Evolutionary conservation across 805 yeast species (phyloP).

Genomic region (Metschnikowia picachoensis): DNA sequence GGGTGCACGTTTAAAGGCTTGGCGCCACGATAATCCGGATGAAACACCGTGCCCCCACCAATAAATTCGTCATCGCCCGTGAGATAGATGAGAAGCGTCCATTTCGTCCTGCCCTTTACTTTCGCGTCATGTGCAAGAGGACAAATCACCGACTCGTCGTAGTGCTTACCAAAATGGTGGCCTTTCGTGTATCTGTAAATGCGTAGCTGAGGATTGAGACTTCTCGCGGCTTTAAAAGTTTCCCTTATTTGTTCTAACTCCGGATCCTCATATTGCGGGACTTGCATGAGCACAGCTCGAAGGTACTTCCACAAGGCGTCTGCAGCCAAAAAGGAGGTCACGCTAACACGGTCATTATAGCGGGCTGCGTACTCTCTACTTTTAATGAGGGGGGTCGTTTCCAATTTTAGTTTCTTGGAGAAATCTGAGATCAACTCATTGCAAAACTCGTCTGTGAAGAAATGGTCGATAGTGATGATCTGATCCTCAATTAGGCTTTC

Average conservation of each 20-base stretch:
- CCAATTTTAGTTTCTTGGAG: constrained; percentile 21
- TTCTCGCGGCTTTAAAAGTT: constrained; percentile 38
- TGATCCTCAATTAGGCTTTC: constrained; percentile 31
- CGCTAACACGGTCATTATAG: constrained; percentile 47
- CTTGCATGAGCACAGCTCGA: constrained; percentile 24
- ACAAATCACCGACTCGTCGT: constrained; percentile 52
- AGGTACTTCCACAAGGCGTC: constrained; percentile 43
- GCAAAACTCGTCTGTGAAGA: constrained; percentile 36
- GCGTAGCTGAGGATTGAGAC: constrained; percentile 54
- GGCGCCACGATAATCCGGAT: constrained; percentile 26
- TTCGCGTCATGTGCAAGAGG: constrained; percentile 23
- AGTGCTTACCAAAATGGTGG: constrained; percentile 58
- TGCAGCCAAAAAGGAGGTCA: constrained; percentile 38
- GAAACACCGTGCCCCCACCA: constrained; percentile 61
- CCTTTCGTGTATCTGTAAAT: constrained; percentile 53
- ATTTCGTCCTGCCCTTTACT: constrained; percentile 41
- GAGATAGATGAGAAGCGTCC: constrained; percentile 58
- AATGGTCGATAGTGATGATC: constrained; percentile 38
- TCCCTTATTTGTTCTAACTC: constrained; percentile 20
- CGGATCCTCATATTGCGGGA: constrained; percentile 27
- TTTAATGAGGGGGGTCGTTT: constrained; percentile 47
- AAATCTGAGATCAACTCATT: constrained; percentile 36
- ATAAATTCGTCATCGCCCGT: constrained; percentile 52
- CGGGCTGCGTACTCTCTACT: constrained; percentile 55
- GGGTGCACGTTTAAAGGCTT: constrained; percentile 42